Evolutionary conservation across 1,139 yeast species (phyloP), one percentile per base, ranked within the genome.

Genomic region (Suhomyces chickasaworum): DNA sequence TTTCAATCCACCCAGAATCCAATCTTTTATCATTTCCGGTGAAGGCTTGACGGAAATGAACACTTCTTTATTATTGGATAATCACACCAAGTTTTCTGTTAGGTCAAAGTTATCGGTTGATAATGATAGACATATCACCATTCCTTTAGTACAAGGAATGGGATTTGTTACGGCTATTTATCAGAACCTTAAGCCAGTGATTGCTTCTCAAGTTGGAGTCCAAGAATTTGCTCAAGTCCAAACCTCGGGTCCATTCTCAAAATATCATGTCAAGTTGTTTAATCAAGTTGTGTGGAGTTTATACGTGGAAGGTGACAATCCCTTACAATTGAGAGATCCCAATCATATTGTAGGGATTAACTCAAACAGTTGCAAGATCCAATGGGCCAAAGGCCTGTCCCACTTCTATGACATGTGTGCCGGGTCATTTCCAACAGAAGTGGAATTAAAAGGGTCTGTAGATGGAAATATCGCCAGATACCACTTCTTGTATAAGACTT

Each of bases 121-220:
- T 9, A 49, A 58, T 6, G 53, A 56, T 13, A 55, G 56, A 23
- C 47, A 52, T 22, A 59, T 74, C 18, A 56, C 62, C 7, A 33
- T 70, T 27, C 78, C 78, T 0, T 58, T 74, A 42, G 71, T 64
- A 16, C 73, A 71, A 30, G 95, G 95, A 13, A 84, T 84, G 86
- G 91, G 91, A 0, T 80, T 84, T 49, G 66, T 83, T 12, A 80
- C 89, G 4, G 84, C 86, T 1, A 69, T 83, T 3, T 86, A 85
- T 52, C 59, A 63, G n/a, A 74, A 74, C 49, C 65, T 84, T 32
- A 71, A 71, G 7, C 86, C 90, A 1, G 68, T 74, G 21, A 61
- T 86, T 37, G 73, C 75, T 3, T 81, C 89, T 23, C 80, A 81
- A 39, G 86, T 84, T 32, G 95, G 93, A 0, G 71, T 86, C 55